Base-by-base conservation (phyloP, 768 basidiomycete species). In the Psilocybe cubensis region DNA sequence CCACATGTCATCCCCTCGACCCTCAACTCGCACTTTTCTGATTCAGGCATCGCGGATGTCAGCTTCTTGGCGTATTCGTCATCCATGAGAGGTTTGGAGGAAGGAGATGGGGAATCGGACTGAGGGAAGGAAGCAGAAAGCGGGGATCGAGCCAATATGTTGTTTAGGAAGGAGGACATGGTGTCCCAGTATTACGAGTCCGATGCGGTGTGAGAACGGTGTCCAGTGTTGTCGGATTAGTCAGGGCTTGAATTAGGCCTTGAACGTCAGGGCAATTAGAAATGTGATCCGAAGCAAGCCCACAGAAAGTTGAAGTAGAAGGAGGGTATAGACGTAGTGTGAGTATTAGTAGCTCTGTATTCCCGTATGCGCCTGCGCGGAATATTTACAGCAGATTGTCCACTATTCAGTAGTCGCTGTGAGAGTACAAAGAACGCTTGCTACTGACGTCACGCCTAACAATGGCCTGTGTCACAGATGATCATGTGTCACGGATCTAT, bases 1-100 rank as follows among this genome's bases (percentile, higher is more conserved):
- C 92, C 88, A 64, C 93, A 95, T 0, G 93, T 94, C 93, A 95
- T 95, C 10, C 92, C 92, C 71, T 92, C 88, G 67, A 95, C 87
- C 58, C 89, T 76, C 31, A 94, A 72, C 70, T 94, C 91, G 65
- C 90, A 92, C 74, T 78, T 87, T 53, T 83, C 83, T 8, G 73
- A 68, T 4, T 60, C 50, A 46, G 68, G 62, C 56, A 10, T 66
- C 56, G 44, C 74, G 65, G 56, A 62, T 33, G 51, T 56, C 50
- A 55, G 61, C 51, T 71, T 68, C 62, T 67, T 64, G 11, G 54
- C 64, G 31, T 72, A 59, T 18, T 64, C 58, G 33, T 61, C 58
- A 55, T 60, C 59, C 51, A 66, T 49, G 24, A 60, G 57, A 27
- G 63, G 59, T 47, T 54, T 47, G 25, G 49, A 45, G 10, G 56